Evolutionary conservation across 768 basidiomycete species (phyloP).

Genomic region (Macrocybe gigantea): DNA sequence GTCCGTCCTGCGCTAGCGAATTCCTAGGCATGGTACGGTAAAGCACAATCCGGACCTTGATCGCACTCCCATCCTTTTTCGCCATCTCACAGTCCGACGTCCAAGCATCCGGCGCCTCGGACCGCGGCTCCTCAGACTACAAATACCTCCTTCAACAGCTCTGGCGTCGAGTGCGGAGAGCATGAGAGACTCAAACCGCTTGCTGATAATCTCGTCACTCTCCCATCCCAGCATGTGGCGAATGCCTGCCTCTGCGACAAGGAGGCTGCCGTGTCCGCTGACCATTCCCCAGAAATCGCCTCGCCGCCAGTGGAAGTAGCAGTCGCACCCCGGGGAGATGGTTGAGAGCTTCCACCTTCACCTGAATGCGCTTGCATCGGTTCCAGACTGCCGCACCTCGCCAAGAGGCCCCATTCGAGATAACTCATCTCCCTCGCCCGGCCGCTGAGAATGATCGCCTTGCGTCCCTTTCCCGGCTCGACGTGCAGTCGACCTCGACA

Average conservation of each 20-base stretch:
- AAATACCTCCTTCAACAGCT: slow-evolving; percentile 19
- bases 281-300: background rate
- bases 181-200: slow-evolving; percentile 33
- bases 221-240: slow-evolving; percentile 65
- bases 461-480: slow-evolving; percentile 91
- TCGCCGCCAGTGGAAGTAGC: background rate
- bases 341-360: background rate
- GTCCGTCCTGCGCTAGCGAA: slow-evolving; percentile 14
- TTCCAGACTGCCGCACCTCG: background rate
- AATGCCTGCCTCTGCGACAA: slow-evolving; percentile 44
- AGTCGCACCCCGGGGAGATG: too few species aligned
- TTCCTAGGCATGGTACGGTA: slow-evolving; percentile 12
- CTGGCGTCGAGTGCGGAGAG: slow-evolving; percentile 7
- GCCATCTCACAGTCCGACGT: slow-evolving; percentile 29
- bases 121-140: slow-evolving; percentile 11
- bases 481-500: slow-evolving; percentile 83
- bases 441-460: slow-evolving; percentile 89
- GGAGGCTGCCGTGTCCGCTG: background rate
- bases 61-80: slow-evolving; percentile 29
- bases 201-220: slow-evolving; percentile 46
- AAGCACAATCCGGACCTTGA: slow-evolving; percentile 16
- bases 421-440: slow-evolving; percentile 63
- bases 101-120: slow-evolving; percentile 3
- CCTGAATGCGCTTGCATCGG: background rate
- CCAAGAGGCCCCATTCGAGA: slow-evolving; percentile 44